Evolutionary conservation across 2,329 filamentous ascomycete genomes (phyloP).

Genomic region (Xylariaceae sp.): DNA sequence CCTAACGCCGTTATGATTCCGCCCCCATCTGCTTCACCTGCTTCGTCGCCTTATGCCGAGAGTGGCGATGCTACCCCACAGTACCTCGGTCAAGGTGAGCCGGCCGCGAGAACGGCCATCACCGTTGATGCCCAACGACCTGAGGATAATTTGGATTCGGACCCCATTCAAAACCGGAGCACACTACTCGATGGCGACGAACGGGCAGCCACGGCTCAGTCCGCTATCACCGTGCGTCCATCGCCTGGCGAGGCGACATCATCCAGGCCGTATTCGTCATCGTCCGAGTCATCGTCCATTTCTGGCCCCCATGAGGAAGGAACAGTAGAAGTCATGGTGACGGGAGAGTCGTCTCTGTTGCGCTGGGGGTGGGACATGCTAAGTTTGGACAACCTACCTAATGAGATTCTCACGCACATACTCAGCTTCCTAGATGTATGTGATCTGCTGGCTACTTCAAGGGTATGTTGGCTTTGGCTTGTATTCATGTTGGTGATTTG

Average conservation of each 20-base stretch:
- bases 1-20: constrained; percentile 22
- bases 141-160: constrained; percentile 18
- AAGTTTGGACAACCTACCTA: constrained; percentile 51
- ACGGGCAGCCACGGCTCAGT: constrained; percentile 22
- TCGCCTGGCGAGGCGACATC: constrained; percentile 14
- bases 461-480: constrained; percentile 47
- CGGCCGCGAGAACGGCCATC: constrained; percentile 32
- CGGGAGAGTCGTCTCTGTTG: constrained; percentile 20
- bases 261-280: constrained; percentile 13
- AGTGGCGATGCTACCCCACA: constrained; percentile 31
- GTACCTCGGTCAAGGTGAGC: constrained; percentile 19
- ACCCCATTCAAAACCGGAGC: constrained; percentile 11
- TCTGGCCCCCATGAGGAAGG: constrained; percentile 18
- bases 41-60: constrained; percentile 26
- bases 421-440: constrained; percentile 59
- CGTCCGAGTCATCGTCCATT: constrained; percentile 13
- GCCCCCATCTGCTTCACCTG: constrained; percentile 18
- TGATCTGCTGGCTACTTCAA: constrained; percentile 58
- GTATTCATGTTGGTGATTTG: neutral
- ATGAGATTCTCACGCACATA: constrained; percentile 60
- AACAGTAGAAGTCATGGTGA: constrained; percentile 20
- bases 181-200: constrained; percentile 14
- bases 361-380: constrained; percentile 30
- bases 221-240: constrained; percentile 11
- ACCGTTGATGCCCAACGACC: constrained; percentile 37